A percentile compares a stretch with the other conserved stretches of the same genome.
phyloP scores from a whole-genome alignment of 352 stramenopile genomes.

The Achlya hypogyna region DNA sequence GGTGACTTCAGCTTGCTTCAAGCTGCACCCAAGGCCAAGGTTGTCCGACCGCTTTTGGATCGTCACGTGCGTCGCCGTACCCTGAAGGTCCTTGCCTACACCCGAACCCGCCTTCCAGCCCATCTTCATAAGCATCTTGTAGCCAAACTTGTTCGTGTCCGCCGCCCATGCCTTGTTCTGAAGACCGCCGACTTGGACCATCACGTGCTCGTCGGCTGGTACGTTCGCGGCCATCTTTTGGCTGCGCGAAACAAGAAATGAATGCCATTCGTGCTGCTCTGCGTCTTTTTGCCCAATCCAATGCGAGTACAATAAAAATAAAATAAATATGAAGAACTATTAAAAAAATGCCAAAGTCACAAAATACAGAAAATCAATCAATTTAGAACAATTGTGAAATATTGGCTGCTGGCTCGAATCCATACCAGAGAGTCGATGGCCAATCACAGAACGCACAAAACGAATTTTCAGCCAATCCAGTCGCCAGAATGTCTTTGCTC shows the following conservation, averaged over 20 bases:
- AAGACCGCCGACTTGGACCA: slow-evolving; percentile 75
- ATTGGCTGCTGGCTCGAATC: too few relatives aligned
- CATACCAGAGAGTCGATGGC: too few relatives aligned
- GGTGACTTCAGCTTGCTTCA: slow-evolving; percentile 83
- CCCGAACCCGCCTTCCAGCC: slow-evolving; percentile 91
- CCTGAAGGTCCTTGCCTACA: slow-evolving; percentile 89
- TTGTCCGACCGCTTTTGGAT: slow-evolving; percentile 81
- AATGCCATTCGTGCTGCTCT: background rate
- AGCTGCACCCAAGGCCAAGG: slow-evolving; percentile 86
- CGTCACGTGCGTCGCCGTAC: slow-evolving; percentile 79
- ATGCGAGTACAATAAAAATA: background rate
- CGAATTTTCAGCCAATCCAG: too few relatives aligned
- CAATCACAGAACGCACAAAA: too few relatives aligned
- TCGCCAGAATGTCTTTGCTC: too few relatives aligned
- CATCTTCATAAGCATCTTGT: slow-evolving; percentile 95
- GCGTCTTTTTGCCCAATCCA: background rate
- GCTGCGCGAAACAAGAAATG: background rate
- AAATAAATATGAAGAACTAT: too few relatives aligned
- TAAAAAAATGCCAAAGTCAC: too few relatives aligned
- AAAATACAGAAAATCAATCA: too few relatives aligned
- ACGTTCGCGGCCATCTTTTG: background rate
- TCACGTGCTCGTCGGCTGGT: slow-evolving; percentile 35
- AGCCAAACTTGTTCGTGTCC: slow-evolving; percentile 90
- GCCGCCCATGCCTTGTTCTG: slow-evolving; percentile 84
- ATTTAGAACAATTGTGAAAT: too few relatives aligned